Percentiles rank a stretch among this genome's conserved stretches.
Conservation (phyloP, 2,329 filamentous ascomycete genomes). For the Diaporthe ilicicola region DNA sequence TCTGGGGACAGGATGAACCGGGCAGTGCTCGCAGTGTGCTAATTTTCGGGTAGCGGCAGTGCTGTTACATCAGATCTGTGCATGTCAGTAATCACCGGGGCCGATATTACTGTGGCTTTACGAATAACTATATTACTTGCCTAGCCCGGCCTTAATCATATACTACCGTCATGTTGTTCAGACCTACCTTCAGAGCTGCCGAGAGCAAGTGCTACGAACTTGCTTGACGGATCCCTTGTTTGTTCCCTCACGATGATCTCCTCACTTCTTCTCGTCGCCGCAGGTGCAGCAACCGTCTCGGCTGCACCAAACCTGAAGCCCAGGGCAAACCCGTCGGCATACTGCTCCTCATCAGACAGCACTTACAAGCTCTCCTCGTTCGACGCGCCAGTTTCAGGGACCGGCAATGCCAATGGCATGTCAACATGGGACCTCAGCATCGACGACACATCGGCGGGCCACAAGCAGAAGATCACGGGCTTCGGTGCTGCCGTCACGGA, state of each 20-base stretch:
- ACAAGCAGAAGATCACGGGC: slow-evolving; percentile 50
- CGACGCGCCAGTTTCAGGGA: slow-evolving; percentile 45
- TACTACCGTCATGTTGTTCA: not conserved
- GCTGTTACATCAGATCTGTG: not conserved
- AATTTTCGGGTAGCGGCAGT: slow-evolving; percentile 13
- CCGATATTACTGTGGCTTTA: slow-evolving; percentile 4
- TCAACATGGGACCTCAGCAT: slow-evolving; percentile 50
- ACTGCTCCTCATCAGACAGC: slow-evolving; percentile 47
- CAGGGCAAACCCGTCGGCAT: slow-evolving; percentile 38
- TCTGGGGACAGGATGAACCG: not conserved
- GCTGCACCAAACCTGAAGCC: slow-evolving; percentile 27
- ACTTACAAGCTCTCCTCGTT: slow-evolving; percentile 46
- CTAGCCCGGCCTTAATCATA: not conserved
- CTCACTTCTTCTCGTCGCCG: slow-evolving; percentile 15
- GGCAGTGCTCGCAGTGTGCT: slow-evolving; percentile 3
- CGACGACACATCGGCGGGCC: slow-evolving; percentile 47
- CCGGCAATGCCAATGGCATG: slow-evolving; percentile 41
- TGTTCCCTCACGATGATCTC: slow-evolving; percentile 14
- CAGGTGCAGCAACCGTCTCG: slow-evolving; percentile 17
- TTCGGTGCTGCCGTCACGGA: slow-evolving; percentile 55
- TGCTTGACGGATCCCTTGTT: not conserved
- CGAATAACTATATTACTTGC: not conserved
- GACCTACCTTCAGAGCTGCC: not conserved
- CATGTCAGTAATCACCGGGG: slow-evolving; percentile 13
- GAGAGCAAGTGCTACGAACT: not conserved